phyloP scores from a whole-genome alignment of 495 filamentous ascomycete species.

The Rusavskia elegans region DNA sequence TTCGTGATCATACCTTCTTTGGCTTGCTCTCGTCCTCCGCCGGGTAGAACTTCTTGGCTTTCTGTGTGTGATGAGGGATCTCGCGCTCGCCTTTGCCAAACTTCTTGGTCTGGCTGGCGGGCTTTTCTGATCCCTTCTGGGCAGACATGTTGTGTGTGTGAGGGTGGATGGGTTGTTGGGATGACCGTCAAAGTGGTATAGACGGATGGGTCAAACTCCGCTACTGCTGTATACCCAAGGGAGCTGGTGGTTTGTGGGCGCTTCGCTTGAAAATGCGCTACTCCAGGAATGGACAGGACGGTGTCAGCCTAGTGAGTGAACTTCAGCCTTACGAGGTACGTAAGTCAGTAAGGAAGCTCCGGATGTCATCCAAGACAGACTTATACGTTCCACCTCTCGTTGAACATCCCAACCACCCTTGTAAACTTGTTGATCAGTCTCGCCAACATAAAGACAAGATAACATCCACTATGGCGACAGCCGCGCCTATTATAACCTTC shows the following conservation, averaged over 20 bases:
- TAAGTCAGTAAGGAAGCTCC: too few species aligned
- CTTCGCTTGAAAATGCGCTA: slow-evolving; percentile 3
- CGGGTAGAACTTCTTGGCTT: slow-evolving; percentile 99
- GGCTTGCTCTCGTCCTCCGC: slow-evolving; percentile 80
- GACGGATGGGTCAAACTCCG: slow-evolving; percentile 1
- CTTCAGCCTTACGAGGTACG: background rate
- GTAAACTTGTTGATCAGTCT: too few species aligned
- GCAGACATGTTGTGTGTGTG: slow-evolving; percentile 9
- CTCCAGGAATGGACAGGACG: background rate
- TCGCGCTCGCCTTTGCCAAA: slow-evolving; percentile 94
- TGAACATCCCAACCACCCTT: too few species aligned
- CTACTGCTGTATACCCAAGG: background rate
- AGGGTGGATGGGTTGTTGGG: background rate
- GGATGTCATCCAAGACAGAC: too few species aligned
- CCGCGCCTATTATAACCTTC: slow-evolving; percentile 75
- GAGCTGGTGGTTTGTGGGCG: slow-evolving; percentile 2
- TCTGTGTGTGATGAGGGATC: slow-evolving; percentile 67
- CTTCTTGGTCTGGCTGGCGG: slow-evolving; percentile 54
- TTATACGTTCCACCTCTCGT: too few species aligned
- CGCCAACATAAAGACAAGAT: slow-evolving; percentile 29
- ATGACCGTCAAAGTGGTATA: background rate
- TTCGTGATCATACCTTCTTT: slow-evolving; percentile 63
- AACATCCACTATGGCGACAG: background rate
- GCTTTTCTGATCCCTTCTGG: slow-evolving; percentile 6
- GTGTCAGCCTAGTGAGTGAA: background rate